These are phyloP conservation scores for Coprinopsis marcescibilis DNA, from an alignment of 768 basidiomycete genomes.

Conservation along the genomic window DNA sequence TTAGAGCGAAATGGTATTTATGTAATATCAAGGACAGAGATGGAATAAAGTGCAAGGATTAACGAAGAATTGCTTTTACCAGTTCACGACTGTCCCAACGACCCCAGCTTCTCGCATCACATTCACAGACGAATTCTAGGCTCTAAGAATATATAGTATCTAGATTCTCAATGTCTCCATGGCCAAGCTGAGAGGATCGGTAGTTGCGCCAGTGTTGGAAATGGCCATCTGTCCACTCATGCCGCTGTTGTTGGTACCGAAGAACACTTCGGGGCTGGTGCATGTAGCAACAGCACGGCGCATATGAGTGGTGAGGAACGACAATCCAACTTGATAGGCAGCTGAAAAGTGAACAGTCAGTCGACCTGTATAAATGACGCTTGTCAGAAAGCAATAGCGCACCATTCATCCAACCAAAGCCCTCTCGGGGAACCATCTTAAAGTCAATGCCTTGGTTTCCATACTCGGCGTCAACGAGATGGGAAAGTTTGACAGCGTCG, in stretches of 20 bases:
- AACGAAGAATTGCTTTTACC: no score
- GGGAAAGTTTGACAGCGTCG: slow-evolving; percentile 92
- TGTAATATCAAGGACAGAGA: no score
- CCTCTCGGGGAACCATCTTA: slow-evolving; percentile 94
- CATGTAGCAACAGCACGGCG: slow-evolving; percentile 93
- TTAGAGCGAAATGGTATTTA: no score
- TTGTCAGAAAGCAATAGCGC: slow-evolving; percentile 20
- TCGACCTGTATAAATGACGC: not conserved
- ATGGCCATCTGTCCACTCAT: slow-evolving; percentile 28
- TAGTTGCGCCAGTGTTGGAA: slow-evolving; percentile 32
- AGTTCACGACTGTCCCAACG: no score
- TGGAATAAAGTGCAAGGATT: no score
- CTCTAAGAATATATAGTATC: no score
- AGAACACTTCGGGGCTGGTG: slow-evolving; percentile 89
- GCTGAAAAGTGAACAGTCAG: slow-evolving; percentile 39
- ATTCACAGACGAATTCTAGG: no score
- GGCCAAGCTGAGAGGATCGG: slow-evolving; percentile 57
- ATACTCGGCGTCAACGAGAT: slow-evolving; percentile 96
- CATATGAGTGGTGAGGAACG: slow-evolving; percentile 91
- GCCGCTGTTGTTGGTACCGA: slow-evolving; percentile 43
- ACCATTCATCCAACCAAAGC: slow-evolving; percentile 99
- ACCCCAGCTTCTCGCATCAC: no score
- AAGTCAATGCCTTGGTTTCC: slow-evolving; percentile 97
- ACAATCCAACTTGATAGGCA: slow-evolving; percentile 94
- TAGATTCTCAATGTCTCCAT: slow-evolving; percentile 49